A percentile compares a stretch with the other conserved stretches of the same genome.
Evolutionary conservation across 352 stramenopile genomes (phyloP).

Genomic region (Thalassiosira ordinaria): DNA sequence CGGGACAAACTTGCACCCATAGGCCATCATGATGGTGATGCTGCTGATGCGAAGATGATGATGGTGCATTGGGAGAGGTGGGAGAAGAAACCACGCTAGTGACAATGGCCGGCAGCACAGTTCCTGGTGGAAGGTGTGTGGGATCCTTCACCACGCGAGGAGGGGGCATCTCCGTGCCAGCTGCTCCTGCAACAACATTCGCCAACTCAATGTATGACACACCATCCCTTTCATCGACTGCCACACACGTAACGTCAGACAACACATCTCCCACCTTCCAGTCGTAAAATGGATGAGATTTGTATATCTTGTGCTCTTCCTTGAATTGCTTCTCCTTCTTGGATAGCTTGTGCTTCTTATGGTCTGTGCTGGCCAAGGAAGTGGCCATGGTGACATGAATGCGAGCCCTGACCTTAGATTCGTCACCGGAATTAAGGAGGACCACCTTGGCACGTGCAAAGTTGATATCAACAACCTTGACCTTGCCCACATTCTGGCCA

Average conservation of each 20-base stretch:
- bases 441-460: conserved; percentile 70
- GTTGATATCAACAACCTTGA: conserved; percentile 67
- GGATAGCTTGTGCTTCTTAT: conserved; percentile 38
- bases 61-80: too few species aligned
- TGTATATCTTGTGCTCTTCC: conserved; percentile 66
- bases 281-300: conserved; percentile 81
- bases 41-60: too few species aligned
- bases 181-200: conserved; percentile 47
- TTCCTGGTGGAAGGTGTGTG: conserved; percentile 63
- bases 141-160: conserved; percentile 54
- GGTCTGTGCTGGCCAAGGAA: background rate
- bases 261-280: conserved; percentile 70
- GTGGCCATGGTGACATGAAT: conserved; percentile 78
- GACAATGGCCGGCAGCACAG: conserved; percentile 65
- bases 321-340: conserved; percentile 58
- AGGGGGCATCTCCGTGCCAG: too few species aligned
- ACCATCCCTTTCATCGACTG: conserved; percentile 57
- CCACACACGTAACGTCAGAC: conserved; percentile 61
- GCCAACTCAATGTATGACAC: conserved; percentile 75
- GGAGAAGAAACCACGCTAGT: conserved; percentile 34
- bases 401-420: conserved; percentile 45
- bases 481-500: conserved; percentile 69
- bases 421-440: conserved; percentile 44
- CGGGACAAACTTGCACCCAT: conserved; percentile 74
- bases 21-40: conserved; percentile 60